Conservation (phyloP, 345 rosid species). For the Eucalyptus pauciflora region DNA sequence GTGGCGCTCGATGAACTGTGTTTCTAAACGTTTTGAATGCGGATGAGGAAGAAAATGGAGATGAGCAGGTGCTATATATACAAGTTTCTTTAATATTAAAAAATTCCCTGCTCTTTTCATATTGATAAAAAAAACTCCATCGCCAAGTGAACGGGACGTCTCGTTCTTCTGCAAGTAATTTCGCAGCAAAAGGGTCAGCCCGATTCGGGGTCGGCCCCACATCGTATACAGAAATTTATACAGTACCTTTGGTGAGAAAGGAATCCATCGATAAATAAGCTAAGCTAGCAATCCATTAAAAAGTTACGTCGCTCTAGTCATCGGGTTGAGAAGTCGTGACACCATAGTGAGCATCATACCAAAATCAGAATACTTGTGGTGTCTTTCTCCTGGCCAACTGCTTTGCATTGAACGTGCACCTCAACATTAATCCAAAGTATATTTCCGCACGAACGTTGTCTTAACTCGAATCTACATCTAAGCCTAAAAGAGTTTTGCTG, state of each 20-base stretch:
- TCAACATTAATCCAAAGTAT: accelerated
- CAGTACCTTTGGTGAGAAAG: accelerated
- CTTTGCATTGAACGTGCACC: accelerated
- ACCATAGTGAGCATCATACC: accelerated
- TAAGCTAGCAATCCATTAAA: accelerated
- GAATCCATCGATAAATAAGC: not conserved
- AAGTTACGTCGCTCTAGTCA: accelerated
- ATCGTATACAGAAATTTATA: not conserved
- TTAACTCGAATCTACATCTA: not conserved
- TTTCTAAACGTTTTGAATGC: not conserved
- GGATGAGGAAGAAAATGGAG: not conserved
- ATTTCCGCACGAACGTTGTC: accelerated
- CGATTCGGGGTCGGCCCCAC: accelerated
- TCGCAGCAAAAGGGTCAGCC: not conserved
- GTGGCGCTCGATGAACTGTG: not conserved
- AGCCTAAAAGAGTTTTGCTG: not conserved
- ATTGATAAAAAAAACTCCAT: not conserved
- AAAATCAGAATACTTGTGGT: accelerated
- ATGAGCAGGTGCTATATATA: accelerated
- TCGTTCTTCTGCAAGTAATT: not conserved
- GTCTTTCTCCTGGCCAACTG: accelerated
- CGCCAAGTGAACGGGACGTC: not conserved
- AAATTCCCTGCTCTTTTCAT: not conserved
- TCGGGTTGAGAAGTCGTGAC: accelerated
- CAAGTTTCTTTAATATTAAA: not conserved